Conservation (phyloP, 768 basidiomycete species). For the Neoboletus magnificus region DNA sequence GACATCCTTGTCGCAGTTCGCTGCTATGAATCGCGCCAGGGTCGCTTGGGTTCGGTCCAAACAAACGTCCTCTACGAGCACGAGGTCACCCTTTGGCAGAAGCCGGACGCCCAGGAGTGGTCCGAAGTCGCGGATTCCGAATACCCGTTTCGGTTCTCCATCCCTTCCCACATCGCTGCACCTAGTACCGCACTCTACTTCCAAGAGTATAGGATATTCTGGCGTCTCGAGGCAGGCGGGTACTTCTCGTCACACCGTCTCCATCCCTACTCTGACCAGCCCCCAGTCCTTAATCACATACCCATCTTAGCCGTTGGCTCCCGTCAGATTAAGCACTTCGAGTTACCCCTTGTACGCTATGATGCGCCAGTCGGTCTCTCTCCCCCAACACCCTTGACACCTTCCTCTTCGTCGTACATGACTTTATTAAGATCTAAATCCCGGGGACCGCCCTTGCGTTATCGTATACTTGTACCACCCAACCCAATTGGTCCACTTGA, state of each 20-base stretch:
- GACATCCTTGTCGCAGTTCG: slow-evolving; percentile 71
- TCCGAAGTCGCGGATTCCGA: slow-evolving; percentile 63
- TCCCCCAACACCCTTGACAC: slow-evolving; percentile 34
- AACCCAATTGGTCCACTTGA: slow-evolving; percentile 69
- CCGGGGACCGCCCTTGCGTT: slow-evolving; percentile 56
- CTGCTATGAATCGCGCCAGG: slow-evolving; percentile 77
- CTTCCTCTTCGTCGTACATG: slow-evolving; percentile 36
- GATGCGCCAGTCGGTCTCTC: slow-evolving; percentile 50
- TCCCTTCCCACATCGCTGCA: slow-evolving; percentile 61
- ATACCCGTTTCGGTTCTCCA: slow-evolving; percentile 63
- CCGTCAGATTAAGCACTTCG: slow-evolving; percentile 66
- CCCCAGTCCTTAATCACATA: slow-evolving; percentile 62
- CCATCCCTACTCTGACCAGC: slow-evolving; percentile 17
- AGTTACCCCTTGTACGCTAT: slow-evolving; percentile 69
- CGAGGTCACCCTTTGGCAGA: slow-evolving; percentile 65
- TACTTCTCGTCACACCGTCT: slow-evolving; percentile 13
- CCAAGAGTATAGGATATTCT: slow-evolving; percentile 75
- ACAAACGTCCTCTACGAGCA: slow-evolving; percentile 70
- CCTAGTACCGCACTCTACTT: slow-evolving; percentile 65
- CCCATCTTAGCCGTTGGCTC: slow-evolving; percentile 64
- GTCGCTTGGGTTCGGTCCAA: slow-evolving; percentile 52
- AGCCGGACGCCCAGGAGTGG: slow-evolving; percentile 54
- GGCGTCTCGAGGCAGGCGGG: slow-evolving; percentile 81
- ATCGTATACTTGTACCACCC: slow-evolving; percentile 53
- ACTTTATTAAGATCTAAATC: slow-evolving; percentile 48